Evolutionary conservation across 345 rosid species (phyloP).

Genomic region (Salix brachista): DNA sequence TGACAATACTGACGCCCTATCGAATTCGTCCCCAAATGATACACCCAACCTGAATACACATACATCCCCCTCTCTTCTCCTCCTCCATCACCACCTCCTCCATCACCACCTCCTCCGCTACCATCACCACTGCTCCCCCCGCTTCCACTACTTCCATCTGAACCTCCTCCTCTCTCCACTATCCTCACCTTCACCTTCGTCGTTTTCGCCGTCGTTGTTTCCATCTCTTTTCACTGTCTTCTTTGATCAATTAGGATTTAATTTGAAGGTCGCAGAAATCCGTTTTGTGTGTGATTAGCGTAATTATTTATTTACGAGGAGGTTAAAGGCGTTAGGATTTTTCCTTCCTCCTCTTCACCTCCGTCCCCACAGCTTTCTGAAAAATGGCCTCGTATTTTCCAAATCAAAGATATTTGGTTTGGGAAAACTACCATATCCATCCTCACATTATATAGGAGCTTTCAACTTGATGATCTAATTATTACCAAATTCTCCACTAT

Average conservation of each 20-base stretch:
- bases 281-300: not conserved
- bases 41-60: conserved; percentile 76
- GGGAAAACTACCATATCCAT: not conserved
- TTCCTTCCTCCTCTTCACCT: no score
- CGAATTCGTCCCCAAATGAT: conserved; percentile 76
- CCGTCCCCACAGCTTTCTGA: not conserved
- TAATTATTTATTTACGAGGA: not conserved
- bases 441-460: no score
- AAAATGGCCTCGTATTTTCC: not conserved
- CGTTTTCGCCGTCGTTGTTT: not conserved
- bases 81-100: conserved; percentile 6
- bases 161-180: conserved; percentile 1
- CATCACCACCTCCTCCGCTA: not conserved
- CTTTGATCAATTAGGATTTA: not conserved
- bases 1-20: conserved; percentile 84
- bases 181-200: conserved; percentile 3
- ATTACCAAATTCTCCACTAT: no score
- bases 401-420: not conserved
- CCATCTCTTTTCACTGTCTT: not conserved
- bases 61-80: conserved; percentile 26
- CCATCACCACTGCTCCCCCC: not conserved
- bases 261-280: not conserved
- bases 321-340: not conserved
- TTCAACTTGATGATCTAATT: not conserved
- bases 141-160: conserved; percentile 11